These are phyloP conservation scores for Castanopsis chinensis DNA, from an alignment of 306 rosid genomes.

Conservation along the genomic window DNA sequence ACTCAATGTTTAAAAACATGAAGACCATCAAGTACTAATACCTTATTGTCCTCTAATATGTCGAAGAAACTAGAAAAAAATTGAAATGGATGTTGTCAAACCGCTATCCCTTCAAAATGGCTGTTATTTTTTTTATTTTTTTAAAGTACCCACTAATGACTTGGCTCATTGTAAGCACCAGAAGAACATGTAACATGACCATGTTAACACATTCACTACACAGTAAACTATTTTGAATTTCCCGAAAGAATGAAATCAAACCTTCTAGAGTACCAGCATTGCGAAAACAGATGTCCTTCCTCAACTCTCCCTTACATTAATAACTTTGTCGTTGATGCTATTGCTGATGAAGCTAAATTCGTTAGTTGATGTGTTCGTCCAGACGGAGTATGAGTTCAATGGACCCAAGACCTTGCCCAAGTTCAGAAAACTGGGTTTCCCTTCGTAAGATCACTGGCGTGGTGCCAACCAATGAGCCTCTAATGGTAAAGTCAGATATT, in stretches of 20 bases:
- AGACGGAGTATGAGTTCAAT: no score
- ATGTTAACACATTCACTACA: constrained; percentile 28
- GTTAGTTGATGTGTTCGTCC: no score
- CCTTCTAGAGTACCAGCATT: constrained; percentile 65
- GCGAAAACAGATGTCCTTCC: constrained; percentile 62
- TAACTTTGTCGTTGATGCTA: constrained; percentile 53
- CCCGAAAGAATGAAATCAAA: neutral
- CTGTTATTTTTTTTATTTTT: neutral
- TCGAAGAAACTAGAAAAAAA: neutral
- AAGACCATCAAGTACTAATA: neutral
- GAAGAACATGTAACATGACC: constrained; percentile 46
- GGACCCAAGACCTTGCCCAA: no score
- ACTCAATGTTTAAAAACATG: neutral
- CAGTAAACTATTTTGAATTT: neutral
- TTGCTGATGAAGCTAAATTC: no score
- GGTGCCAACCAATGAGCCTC: no score
- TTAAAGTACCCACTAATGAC: neutral
- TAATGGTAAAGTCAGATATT: no score
- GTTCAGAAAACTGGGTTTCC: no score
- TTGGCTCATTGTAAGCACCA: constrained; percentile 9
- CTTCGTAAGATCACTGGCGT: no score
- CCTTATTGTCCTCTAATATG: neutral
- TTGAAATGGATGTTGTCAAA: neutral
- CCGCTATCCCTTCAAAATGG: neutral
- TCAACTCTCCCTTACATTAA: constrained; percentile 34